Percentiles rank a stretch among this genome's conserved stretches.
These are phyloP conservation scores for Venturia nashicola DNA, from an alignment of 2,329 filamentous ascomycete genomes.

Conservation along the genomic window DNA sequence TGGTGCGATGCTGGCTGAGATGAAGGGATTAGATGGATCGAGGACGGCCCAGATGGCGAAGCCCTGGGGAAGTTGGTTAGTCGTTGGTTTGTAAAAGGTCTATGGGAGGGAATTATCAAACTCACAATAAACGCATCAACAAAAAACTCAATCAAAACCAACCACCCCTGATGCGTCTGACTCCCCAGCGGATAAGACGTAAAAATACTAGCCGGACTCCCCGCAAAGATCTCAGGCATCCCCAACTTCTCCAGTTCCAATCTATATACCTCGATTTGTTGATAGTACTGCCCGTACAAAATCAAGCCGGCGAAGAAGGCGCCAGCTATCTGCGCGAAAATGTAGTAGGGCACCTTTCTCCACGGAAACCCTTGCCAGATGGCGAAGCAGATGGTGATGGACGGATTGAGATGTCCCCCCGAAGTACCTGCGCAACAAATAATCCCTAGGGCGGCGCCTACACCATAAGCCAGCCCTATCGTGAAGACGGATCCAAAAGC, in stretches of 20 bases:
- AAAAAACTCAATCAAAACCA: slow-evolving; percentile 49
- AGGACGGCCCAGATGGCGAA: slow-evolving; percentile 46
- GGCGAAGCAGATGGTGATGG: slow-evolving; percentile 26
- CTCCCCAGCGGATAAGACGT: slow-evolving; percentile 39
- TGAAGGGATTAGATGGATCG: slow-evolving; percentile 47
- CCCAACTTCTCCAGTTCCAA: slow-evolving; percentile 27
- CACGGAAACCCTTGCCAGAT: slow-evolving; percentile 40
- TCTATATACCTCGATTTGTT: slow-evolving; percentile 33
- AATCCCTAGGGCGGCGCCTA: slow-evolving; percentile 48
- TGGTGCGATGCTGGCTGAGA: slow-evolving; percentile 34
- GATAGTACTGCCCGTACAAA: slow-evolving; percentile 45
- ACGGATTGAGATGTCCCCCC: slow-evolving; percentile 45
- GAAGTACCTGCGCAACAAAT: slow-evolving; percentile 42
- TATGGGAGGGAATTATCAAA: neutral
- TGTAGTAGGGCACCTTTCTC: slow-evolving; percentile 37
- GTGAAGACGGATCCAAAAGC: slow-evolving; percentile 40
- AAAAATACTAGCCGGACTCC: slow-evolving; percentile 42
- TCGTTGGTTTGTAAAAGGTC: neutral
- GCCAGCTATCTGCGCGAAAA: slow-evolving; percentile 44
- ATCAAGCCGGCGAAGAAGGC: slow-evolving; percentile 45
- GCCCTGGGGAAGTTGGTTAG: slow-evolving; percentile 19
- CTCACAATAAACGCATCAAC: slow-evolving; percentile 41
- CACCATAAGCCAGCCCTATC: slow-evolving; percentile 42
- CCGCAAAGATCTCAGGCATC: slow-evolving; percentile 29
- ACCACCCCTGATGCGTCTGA: slow-evolving; percentile 41